These are phyloP conservation scores for Chamaecyparis obtusa DNA, from an alignment of 75 land plant genomes.

Conservation along the genomic window DNA sequence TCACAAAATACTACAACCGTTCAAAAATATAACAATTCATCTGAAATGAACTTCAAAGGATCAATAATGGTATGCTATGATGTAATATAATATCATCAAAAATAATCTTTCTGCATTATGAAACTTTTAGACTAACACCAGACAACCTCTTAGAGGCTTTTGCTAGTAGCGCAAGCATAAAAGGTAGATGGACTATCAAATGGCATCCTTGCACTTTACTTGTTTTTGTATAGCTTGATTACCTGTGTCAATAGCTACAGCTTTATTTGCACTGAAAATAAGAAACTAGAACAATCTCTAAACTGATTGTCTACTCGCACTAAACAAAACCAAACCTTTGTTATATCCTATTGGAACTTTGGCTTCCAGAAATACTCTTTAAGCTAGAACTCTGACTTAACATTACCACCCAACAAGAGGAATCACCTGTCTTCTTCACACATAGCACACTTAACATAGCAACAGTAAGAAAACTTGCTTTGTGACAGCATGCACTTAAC, in stretches of 20 bases:
- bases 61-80: neutral
- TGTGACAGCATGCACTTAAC: too few relatives aligned
- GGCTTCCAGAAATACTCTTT: neutral
- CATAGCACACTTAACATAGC: neutral
- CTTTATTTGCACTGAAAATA: neutral
- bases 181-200: slow-evolving; percentile 3
- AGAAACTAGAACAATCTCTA: neutral
- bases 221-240: neutral
- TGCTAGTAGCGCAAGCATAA: neutral
- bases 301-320: neutral
- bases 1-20: neutral
- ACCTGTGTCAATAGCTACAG: neutral
- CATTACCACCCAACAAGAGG: neutral
- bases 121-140: neutral
- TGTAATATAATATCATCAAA: neutral
- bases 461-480: too few relatives aligned
- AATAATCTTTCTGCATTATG: neutral
- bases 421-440: neutral
- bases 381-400: slow-evolving; percentile 3
- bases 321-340: neutral
- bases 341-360: neutral
- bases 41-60: neutral
- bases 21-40: neutral
- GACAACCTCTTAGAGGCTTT: neutral
- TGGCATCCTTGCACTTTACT: neutral